A percentile compares a stretch with the other conserved stretches of the same genome.
Conservation (phyloP, 2,329 filamentous ascomycete species). For the Bipolaris victoriae region DNA sequence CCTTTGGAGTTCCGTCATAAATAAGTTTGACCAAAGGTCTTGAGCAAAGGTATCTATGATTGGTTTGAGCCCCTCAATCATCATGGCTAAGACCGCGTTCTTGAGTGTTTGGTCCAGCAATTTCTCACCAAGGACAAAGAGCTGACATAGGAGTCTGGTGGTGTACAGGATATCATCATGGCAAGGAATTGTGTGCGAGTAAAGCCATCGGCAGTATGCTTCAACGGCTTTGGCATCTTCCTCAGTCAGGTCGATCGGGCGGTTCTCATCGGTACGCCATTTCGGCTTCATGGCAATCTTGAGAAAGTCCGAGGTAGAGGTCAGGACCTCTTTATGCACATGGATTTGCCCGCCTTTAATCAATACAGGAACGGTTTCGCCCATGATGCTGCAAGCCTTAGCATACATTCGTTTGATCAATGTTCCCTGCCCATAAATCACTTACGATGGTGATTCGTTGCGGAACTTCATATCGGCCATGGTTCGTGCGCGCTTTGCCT, state of each 20-base stretch:
- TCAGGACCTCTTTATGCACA: background rate
- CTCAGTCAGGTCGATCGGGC: slow-evolving; percentile 7
- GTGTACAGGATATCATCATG: too few relatives aligned
- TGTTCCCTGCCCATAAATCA: background rate
- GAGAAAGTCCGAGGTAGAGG: background rate
- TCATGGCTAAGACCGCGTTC: background rate
- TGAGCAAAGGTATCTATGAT: too few relatives aligned
- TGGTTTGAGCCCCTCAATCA: too few relatives aligned
- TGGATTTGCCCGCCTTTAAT: background rate
- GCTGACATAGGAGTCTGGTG: background rate
- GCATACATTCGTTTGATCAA: background rate
- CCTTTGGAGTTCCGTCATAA: slow-evolving; percentile 2
- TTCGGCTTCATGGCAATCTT: background rate
- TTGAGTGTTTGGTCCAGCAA: slow-evolving; percentile 6
- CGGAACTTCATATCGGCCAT: too few relatives aligned
- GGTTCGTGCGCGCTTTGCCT: background rate
- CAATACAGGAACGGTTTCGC: background rate
- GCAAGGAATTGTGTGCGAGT: background rate
- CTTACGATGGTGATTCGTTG: background rate
- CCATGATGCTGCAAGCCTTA: background rate
- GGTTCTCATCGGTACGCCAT: background rate
- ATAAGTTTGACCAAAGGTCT: background rate
- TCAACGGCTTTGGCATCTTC: slow-evolving; percentile 5
- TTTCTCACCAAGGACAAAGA: slow-evolving; percentile 5
- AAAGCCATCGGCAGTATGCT: slow-evolving; percentile 12